phyloP scores from a whole-genome alignment of 768 basidiomycete species.

The Russula dissimulans region DNA sequence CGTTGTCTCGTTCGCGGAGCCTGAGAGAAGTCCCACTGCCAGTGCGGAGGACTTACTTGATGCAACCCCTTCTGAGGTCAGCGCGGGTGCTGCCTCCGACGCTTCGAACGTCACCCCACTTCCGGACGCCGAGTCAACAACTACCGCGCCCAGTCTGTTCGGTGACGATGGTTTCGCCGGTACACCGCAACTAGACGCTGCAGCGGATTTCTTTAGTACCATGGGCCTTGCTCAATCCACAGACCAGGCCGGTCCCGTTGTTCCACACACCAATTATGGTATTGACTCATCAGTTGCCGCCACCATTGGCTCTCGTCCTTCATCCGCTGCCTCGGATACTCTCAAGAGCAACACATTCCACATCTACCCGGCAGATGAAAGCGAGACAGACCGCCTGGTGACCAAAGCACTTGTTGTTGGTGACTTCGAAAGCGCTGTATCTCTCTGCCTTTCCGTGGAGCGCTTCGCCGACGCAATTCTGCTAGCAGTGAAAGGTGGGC shows the following conservation, averaged over 20 bases:
- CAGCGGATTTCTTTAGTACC: constrained; percentile 83
- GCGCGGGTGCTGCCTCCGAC: constrained; percentile 54
- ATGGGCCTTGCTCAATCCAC: constrained; percentile 47
- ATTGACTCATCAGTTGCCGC: constrained; percentile 90
- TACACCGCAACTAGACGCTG: constrained; percentile 54
- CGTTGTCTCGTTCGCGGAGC: constrained; percentile 79
- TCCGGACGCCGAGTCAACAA: constrained; percentile 68
- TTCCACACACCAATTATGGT: constrained; percentile 74
- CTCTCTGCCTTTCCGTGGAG: constrained; percentile 79
- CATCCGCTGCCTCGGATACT: constrained; percentile 65
- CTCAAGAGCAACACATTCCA: constrained; percentile 77
- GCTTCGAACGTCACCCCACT: constrained; percentile 44
- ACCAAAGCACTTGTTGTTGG: constrained; percentile 92
- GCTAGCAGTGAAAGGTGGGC: constrained; percentile 84
- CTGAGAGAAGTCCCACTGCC: constrained; percentile 42
- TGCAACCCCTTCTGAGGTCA: constrained; percentile 68
- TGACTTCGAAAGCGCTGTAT: constrained; percentile 90
- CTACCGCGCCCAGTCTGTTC: constrained; percentile 81
- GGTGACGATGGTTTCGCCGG: constrained; percentile 64
- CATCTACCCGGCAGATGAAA: constrained; percentile 83
- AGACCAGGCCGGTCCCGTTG: constrained; percentile 36
- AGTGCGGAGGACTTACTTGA: constrained; percentile 38
- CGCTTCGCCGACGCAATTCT: constrained; percentile 93
- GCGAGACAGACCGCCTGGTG: constrained; percentile 77
- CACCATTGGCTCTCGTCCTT: constrained; percentile 85